Conservation (phyloP, 139 green algal genomes). For the Nannochloris sp. region DNA sequence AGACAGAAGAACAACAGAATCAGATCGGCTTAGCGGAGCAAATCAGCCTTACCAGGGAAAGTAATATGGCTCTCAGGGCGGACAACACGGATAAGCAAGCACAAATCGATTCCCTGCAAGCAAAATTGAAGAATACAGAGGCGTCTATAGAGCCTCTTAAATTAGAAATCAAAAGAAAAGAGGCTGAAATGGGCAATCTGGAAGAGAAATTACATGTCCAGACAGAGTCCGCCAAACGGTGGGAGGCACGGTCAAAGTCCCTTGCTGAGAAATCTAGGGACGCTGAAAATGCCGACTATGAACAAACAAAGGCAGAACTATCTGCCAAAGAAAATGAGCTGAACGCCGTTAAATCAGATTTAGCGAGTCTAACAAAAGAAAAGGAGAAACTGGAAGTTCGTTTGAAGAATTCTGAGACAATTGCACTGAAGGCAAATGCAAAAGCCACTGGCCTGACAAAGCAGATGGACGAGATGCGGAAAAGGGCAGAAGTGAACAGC, state of each 20-base stretch:
- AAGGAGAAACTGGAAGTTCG: background rate
- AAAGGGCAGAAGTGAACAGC: background rate
- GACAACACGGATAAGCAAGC: constrained; percentile 7
- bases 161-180: constrained; percentile 6
- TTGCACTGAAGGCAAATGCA: background rate
- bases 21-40: constrained; percentile 29
- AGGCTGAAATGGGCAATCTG: constrained; percentile 13
- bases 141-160: constrained; percentile 15
- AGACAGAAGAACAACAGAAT: constrained; percentile 24
- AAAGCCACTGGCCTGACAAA: background rate
- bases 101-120: background rate
- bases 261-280: constrained; percentile 39
- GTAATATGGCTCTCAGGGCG: constrained; percentile 33
- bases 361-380: background rate
- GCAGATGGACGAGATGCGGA: constrained; percentile 1
- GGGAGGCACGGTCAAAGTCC: constrained; percentile 34
- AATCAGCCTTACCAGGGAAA: constrained; percentile 42
- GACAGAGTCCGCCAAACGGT: constrained; percentile 21
- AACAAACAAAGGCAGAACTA: constrained; percentile 29
- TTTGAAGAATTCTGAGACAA: background rate
- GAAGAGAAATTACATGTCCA: constrained; percentile 17
- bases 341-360: background rate
- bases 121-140: constrained; percentile 7
- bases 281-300: constrained; percentile 38
- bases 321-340: constrained; percentile 1